Evolutionary conservation across 2,329 filamentous ascomycete genomes (phyloP).

Genomic region (Tolypocladium paradoxum): DNA sequence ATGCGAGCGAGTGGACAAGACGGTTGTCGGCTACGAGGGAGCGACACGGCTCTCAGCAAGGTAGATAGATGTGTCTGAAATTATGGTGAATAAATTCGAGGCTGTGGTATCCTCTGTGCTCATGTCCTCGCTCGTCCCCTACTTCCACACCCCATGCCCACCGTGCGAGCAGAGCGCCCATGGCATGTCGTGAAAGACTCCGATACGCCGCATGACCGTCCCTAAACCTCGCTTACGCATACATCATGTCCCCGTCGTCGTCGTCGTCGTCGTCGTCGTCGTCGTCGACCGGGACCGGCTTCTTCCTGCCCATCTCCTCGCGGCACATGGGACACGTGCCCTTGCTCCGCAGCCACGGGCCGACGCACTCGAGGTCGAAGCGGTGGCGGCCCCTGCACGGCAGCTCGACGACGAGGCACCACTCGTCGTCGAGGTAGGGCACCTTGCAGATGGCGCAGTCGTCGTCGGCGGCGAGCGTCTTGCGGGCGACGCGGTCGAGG

Average conservation of each 20-base stretch:
- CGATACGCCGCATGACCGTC: neutral
- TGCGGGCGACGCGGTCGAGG: slow-evolving; percentile 46
- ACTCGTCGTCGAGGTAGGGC: slow-evolving; percentile 48
- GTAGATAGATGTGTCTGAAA: neutral
- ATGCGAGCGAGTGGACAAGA: neutral
- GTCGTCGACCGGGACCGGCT: slow-evolving; percentile 30
- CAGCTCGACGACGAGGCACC: slow-evolving; percentile 52
- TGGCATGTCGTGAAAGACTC: neutral
- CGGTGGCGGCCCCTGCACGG: slow-evolving; percentile 47
- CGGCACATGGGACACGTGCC: slow-evolving; percentile 55
- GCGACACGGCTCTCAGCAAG: no score
- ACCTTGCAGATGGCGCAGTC: slow-evolving; percentile 55
- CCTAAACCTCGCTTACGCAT: slow-evolving; percentile 14
- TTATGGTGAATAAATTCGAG: neutral
- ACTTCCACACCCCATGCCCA: neutral
- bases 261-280: slow-evolving; percentile 42
- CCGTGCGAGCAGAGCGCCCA: neutral
- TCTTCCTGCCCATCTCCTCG: slow-evolving; percentile 47
- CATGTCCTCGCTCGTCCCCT: neutral
- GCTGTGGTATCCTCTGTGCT: neutral
- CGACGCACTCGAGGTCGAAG: slow-evolving; percentile 59
- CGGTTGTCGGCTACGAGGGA: no score
- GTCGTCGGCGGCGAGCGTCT: slow-evolving; percentile 37
- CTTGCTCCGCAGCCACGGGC: slow-evolving; percentile 53
- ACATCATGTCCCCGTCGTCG: slow-evolving; percentile 39